Evolutionary conservation across 2,329 filamentous ascomycete genomes (phyloP), one percentile per base, ranked within the genome.

Genomic region (Pyrenochaeta sp.): DNA sequence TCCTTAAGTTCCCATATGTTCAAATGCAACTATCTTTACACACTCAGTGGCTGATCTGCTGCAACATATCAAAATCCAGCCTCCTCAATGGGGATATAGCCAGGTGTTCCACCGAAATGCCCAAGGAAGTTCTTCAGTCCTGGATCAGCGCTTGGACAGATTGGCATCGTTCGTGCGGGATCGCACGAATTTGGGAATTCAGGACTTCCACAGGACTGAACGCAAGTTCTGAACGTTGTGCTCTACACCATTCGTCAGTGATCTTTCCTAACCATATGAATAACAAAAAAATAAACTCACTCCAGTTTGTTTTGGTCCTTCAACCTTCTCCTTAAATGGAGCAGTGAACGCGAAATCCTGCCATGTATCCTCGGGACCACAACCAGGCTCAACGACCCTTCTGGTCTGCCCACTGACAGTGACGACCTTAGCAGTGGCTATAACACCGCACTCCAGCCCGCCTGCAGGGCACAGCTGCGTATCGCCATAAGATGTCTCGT

Each of bases 321-420:
- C 31, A 14, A 43, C 23, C n/a, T 43, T 43, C 40, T 43, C 40
- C 5, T 30, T 18, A 4, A 29, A 43, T 43, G 40, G 40, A 15
- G 40, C 40, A 30, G 23, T 43, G 23, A 43, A 43, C 10, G 40
- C 2, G 11, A 43, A 43, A 43, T 43, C 12, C 18, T 30, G 21
- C 40, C 40, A 43, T 23, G 23, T 14, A 7, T 30, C 29, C 31
- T 9, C 40, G 30, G 29, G 15, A 29, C 40, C 40, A 29, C 40
- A 43, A 17, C 40, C 40, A 43, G n/a, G 21, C 15, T 43, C 40
- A 43, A 29, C 31, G 23, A 17, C 18, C 40, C 21, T 43, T 15
- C 40, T 30, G 40, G 31, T 12, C 40, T 43, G 40, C 40, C 40
- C 40, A 43, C 40, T 43, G 40, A 43, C 40, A 29, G 40, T 43